These are phyloP conservation scores for Beauveria medogensis DNA, from an alignment of 2,329 filamentous ascomycete species.

Conservation along the genomic window DNA sequence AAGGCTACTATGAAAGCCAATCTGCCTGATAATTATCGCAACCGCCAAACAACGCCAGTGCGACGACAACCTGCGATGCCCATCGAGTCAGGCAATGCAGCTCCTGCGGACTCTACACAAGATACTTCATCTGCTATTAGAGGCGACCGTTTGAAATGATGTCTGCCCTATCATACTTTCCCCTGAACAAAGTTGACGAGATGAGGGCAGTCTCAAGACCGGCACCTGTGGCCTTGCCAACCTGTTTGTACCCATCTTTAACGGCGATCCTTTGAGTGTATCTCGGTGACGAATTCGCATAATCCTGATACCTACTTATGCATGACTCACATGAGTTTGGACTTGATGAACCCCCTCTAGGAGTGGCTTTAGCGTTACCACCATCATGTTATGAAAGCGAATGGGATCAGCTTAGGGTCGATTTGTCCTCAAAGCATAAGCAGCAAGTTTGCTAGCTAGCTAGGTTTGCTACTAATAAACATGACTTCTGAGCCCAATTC, in stretches of 20 bases:
- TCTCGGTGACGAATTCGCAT: not conserved
- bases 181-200: not conserved
- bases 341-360: not conserved
- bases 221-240: not conserved
- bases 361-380: not conserved
- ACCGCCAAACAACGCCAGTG: slow-evolving; percentile 10
- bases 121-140: not conserved
- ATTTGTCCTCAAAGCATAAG: not conserved
- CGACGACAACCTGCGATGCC: slow-evolving; percentile 1
- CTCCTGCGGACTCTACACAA: not conserved
- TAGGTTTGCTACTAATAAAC: not conserved
- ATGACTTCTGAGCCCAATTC: not conserved
- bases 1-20: slow-evolving; percentile 40
- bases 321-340: not conserved
- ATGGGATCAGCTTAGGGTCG: not conserved
- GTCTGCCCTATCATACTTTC: not conserved
- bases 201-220: not conserved
- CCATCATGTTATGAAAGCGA: not conserved
- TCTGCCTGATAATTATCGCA: slow-evolving; percentile 33
- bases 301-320: not conserved
- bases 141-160: not conserved
- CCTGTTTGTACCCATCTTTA: not conserved
- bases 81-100: not conserved
- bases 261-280: not conserved
- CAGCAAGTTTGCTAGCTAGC: not conserved